Percentiles rank a stretch among this genome's conserved stretches.
Evolutionary conservation across 768 basidiomycete genomes (phyloP).

Genomic region (Lactifluus hygrophoroides): DNA sequence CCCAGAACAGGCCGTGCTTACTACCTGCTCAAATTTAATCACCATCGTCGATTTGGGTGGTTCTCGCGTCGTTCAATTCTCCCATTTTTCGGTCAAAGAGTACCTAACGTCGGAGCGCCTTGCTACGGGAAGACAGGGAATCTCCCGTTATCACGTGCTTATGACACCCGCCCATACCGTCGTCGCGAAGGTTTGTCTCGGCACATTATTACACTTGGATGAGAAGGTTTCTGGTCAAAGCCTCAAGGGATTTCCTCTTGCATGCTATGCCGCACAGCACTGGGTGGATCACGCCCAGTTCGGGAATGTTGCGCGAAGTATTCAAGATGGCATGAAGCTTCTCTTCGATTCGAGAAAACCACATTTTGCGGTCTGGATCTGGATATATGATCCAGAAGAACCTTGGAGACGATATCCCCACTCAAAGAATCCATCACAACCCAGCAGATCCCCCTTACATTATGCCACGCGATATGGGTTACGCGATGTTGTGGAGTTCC

Average conservation of each 20-base stretch:
- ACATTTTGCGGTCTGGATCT: too few relatives aligned
- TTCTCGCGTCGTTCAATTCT: not conserved
- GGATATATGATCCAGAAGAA: too few relatives aligned
- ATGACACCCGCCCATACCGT: too few relatives aligned
- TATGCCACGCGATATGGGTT: too few relatives aligned
- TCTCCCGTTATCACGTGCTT: not conserved
- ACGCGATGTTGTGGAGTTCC: too few relatives aligned
- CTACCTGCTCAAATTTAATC: not conserved
- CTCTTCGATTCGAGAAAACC: too few relatives aligned
- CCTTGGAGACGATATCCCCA: too few relatives aligned
- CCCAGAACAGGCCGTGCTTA: not conserved
- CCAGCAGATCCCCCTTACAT: too few relatives aligned
- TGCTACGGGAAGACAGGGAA: not conserved
- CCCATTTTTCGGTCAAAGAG: too few relatives aligned
- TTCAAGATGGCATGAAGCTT: not conserved
- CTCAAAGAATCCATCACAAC: too few relatives aligned
- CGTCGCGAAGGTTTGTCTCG: not conserved
- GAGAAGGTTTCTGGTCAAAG: not conserved
- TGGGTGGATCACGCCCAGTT: not conserved
- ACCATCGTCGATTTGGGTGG: not conserved
- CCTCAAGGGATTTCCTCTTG: not conserved
- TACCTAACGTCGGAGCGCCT: not conserved
- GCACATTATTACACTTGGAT: not conserved
- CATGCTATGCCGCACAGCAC: not conserved
- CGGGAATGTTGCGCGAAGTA: not conserved